Base-by-base conservation (phyloP, 768 basidiomycete genomes). In the Suillus weaverae region DNA sequence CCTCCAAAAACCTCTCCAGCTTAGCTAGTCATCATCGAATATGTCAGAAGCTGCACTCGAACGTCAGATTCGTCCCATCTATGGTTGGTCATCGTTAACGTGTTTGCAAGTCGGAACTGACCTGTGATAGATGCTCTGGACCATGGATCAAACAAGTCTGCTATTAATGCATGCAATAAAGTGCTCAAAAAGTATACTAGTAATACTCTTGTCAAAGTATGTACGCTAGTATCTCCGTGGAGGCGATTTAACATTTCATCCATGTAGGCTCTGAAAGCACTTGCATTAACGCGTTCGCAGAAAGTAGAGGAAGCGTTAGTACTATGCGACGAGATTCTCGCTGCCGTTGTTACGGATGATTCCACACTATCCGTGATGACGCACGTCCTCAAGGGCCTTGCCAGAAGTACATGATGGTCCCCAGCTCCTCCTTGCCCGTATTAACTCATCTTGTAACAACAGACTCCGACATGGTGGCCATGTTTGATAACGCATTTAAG, bases 401-500 rank as follows among this genome's bases (percentile, higher is more conserved):
- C 92, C 64, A 84, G 92, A 77, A 81, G 85, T 85, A 64, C 63
- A 82, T 78, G 41, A 20, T 33, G 60, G 35, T 44, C 11, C 8
- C 36, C 22, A 46, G 36, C 44, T 62, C 2, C 33, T 33, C 0
- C 2, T 35, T 41, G 7, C 16, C 39, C 41, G 54, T 41, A 63
- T 50, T 51, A 63, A 44, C 43, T 53, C 61, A 35, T 16, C 14
- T 53, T 61, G 0, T 55, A 53, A 57, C 18, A 20, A 14, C 57
- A 86, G 92, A 91, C 76, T 85, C 86, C 65, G 93, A 95, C 76
- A 87, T 90, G 80, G 85, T 93, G 50, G 81, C 81, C 10, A 92
- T 95, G 89, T 94, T 90, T 70, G 94, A 94, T 66, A 88, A 92
- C 57, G 93, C 93, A 2, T 94, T 85, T 80, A 93, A 90, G 75